Percentiles rank a stretch among this genome's conserved stretches.
Conservation (phyloP, 2,329 filamentous ascomycete species). For the Verticillium nonalfalfae region DNA sequence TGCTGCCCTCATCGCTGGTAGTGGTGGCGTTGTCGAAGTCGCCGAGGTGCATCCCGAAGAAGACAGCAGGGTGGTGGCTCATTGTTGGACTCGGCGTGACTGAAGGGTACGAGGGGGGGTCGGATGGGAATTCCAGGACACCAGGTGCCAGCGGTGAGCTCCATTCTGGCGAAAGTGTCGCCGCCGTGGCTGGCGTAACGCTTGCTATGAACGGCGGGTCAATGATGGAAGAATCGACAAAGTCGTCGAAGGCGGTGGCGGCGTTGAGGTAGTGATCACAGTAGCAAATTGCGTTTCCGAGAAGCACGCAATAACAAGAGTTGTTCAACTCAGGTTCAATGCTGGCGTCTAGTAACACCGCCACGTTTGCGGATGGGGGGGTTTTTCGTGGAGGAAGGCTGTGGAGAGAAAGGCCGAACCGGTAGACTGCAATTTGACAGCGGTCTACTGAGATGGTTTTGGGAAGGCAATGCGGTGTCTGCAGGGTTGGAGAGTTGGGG, state of each 20-base stretch:
- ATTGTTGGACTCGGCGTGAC: slow-evolving; percentile 9
- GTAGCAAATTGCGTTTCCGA: slow-evolving; percentile 9
- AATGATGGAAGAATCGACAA: slow-evolving; percentile 8
- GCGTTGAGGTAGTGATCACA: slow-evolving; percentile 8
- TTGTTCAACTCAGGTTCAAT: slow-evolving; percentile 10
- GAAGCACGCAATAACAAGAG: slow-evolving; percentile 12
- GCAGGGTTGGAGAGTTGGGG: slow-evolving; percentile 5
- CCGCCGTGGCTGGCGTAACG: background rate
- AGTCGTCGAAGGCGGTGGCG: slow-evolving; percentile 1
- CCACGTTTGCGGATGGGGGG: slow-evolving; percentile 8
- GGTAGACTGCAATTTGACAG: background rate
- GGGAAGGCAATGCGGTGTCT: slow-evolving; percentile 3
- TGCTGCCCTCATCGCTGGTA: background rate
- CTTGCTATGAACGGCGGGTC: slow-evolving; percentile 3
- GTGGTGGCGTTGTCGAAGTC: slow-evolving; percentile 2
- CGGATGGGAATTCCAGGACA: slow-evolving; percentile 13
- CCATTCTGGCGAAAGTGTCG: slow-evolving; percentile 6
- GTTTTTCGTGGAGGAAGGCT: background rate
- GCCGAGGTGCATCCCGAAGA: slow-evolving; percentile 2
- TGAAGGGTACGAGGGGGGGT: slow-evolving; percentile 13
- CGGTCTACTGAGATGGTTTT: background rate
- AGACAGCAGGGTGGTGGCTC: slow-evolving; percentile 8
- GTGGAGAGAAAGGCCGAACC: background rate
- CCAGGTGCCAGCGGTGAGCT: slow-evolving; percentile 13
- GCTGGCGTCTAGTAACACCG: slow-evolving; percentile 11